Percentiles rank a stretch among this genome's conserved stretches.
These are phyloP conservation scores for Coniochaeta hoffmannii DNA, from an alignment of 2,329 filamentous ascomycete species.

Conservation along the genomic window DNA sequence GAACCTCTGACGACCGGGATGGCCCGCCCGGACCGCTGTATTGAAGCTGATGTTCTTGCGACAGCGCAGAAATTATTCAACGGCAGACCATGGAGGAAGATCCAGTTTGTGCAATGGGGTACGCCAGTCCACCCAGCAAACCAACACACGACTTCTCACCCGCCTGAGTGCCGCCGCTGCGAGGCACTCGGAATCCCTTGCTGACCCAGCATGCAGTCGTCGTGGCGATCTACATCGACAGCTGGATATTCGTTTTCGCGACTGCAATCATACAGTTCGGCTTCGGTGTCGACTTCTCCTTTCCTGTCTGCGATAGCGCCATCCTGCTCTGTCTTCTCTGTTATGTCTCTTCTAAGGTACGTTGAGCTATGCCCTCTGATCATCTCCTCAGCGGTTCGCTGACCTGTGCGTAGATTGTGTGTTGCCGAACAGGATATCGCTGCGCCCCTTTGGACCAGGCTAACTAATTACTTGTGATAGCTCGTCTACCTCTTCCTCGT, in stretches of 20 bases:
- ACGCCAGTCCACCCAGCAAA: background rate
- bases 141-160: background rate
- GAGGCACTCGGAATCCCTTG: background rate
- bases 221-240: constrained; percentile 52
- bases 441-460: background rate
- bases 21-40: background rate
- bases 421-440: background rate
- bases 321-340: constrained; percentile 54
- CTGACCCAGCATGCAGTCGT: constrained; percentile 36
- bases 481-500: constrained; percentile 60
- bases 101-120: constrained; percentile 1
- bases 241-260: constrained; percentile 50
- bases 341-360: constrained; percentile 57
- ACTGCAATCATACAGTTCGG: constrained; percentile 50
- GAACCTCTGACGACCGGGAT: background rate
- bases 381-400: background rate
- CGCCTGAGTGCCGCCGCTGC: background rate
- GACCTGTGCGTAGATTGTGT: background rate
- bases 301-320: constrained; percentile 45
- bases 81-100: background rate
- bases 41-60: background rate
- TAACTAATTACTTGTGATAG: constrained; percentile 16
- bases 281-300: constrained; percentile 45
- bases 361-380: constrained; percentile 8
- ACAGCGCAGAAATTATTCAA: background rate